Base-by-base conservation (phyloP, 2,329 filamentous ascomycete genomes). In the Pyricularia pennisetigena region DNA sequence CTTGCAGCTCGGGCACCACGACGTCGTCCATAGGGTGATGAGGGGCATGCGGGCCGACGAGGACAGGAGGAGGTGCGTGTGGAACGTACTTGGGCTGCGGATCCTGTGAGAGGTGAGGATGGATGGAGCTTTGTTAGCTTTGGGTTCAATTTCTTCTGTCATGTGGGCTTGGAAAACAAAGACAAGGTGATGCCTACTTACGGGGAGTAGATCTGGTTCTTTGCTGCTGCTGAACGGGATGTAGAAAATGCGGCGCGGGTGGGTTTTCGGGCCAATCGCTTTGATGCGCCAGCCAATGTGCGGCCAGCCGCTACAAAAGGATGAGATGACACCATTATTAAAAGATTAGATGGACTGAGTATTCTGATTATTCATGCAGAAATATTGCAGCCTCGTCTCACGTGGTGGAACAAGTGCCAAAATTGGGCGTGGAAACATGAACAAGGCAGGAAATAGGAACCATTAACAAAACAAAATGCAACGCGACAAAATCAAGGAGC, bases 1-100 rank as follows among this genome's bases (percentile, higher is more conserved):
- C 64, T 79, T 80, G 75, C 86, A 88, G 20, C 84, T 83, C 4
- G 81, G 76, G 74, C 86, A 88, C 78, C 82, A 88, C 8, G 83
- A 84, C 0, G 86, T 81, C 0, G 85, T 86, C 86, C 86, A 89
- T 59, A 88, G 77, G 1, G 85, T 87, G 68, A 88, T 73, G n/a
- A 88, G 81, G 2, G 86, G 86, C 2, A 77, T 81, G 62, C 82
- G 79, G 6, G 84, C 79, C 6, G 84, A 84, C 2, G 83, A 81
- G 2, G 83, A 85, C 67, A 86, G 78, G n/a, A 83, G 79, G 68
- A 86, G 80, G 76, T 86, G 84, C 23, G 82, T 85, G 73, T 82
- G 76, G 74, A 88, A 83, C 70, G 85, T 82, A 72, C 83, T 80
- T 64, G 81, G 78, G 65, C 81, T 81, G 70, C 85, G 85, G 72